Base-by-base conservation (phyloP, 2,329 filamentous ascomycete genomes). In the Talaromyces atroroseus region DNA sequence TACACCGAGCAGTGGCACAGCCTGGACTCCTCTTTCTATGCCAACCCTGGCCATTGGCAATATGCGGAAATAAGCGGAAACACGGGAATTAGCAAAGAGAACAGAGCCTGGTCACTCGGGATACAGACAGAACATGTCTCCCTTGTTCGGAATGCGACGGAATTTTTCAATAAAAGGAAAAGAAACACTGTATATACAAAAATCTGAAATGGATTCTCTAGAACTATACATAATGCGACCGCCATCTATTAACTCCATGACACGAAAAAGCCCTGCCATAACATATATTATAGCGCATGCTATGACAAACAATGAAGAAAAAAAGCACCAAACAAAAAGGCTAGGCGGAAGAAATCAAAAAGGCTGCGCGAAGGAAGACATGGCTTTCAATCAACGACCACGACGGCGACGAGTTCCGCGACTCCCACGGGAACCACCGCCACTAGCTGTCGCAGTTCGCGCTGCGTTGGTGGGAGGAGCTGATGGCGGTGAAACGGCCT, bases 401-500 rank as follows among this genome's bases (percentile, higher is more conserved):
- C 52, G 52, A 36, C 52, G 52, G 14, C 52, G 52, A 49, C 52
- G 52, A 44, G 44, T 54, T 32, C 48, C 52, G 23, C 52, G 45
- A 46, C 36, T 54, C 32, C 29, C 29, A 38, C 42, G 18, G 11
- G 44, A 40, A 18, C 29, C 52, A 21, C 20, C 20, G 11, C 52
- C 52, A 36, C 52, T 29, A 54, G 52, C 34, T 46, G 48, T 46
- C 48, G 44, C 34, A 16, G 45, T 23, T n/a, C 52, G 52, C 18
- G 10, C 4, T 40, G 32, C 52, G 21, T 48, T 32, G 26, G 52
- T 32, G 21, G 46, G 53, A 50, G 24, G 18, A 20, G 47, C 26
- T 6, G 61, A 56, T 54, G 62, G 62, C 49, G 65, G 68, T 60
- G 68, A 63, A 20, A 61, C 60, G 50, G 66, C 67, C 56, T 63